Conservation (phyloP, 1,284 basidiomycete species). For the Ganoderma multipileum region DNA sequence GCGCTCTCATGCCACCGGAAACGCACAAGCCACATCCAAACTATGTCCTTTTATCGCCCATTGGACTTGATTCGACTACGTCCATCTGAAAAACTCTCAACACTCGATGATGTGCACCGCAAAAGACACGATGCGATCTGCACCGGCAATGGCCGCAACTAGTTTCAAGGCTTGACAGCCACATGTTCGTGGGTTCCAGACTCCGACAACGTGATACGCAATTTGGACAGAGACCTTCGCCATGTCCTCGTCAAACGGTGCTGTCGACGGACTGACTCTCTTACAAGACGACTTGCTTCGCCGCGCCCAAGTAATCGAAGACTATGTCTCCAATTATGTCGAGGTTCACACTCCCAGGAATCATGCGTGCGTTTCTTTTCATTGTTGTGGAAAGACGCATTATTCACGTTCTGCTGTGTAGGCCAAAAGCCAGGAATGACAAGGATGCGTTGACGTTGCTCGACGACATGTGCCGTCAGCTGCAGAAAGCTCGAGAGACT, state of each 20-base stretch:
- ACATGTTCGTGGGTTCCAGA: not conserved
- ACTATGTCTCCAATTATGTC: not conserved
- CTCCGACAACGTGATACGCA: not conserved
- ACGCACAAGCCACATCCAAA: too few relatives aligned
- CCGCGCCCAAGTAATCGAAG: not conserved
- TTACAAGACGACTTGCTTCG: not conserved
- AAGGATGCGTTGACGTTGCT: not conserved
- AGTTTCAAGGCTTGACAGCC: not conserved
- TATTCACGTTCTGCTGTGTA: not conserved
- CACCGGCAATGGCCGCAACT: not conserved
- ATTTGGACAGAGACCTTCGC: not conserved
- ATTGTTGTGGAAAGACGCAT: not conserved
- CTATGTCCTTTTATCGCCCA: too few relatives aligned
- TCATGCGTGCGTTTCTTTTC: conserved; percentile 1
- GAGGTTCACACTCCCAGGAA: not conserved
- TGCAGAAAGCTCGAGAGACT: not conserved
- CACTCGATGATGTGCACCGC: not conserved
- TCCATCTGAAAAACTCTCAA: not conserved
- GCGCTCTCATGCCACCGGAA: too few relatives aligned
- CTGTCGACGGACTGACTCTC: not conserved
- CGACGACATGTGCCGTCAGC: not conserved
- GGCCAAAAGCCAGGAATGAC: not conserved
- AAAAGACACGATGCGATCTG: not conserved
- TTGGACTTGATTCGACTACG: too few relatives aligned
- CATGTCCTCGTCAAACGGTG: not conserved